Evolutionary conservation across 345 rosid species (phyloP), one percentile per base, ranked within the genome.

Genomic region (Heritiera littoralis): DNA sequence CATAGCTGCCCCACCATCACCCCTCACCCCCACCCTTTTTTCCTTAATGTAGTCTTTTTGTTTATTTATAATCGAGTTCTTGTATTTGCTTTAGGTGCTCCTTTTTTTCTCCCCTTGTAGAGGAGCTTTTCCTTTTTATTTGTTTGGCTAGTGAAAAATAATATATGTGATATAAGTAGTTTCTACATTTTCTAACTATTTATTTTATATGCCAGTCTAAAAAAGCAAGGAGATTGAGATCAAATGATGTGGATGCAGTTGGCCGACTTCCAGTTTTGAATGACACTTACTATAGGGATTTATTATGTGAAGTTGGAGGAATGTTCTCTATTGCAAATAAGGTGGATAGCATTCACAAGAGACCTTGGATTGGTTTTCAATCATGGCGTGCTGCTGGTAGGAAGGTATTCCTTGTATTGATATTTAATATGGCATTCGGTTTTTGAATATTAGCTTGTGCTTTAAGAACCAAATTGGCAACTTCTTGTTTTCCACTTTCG

Each of bases 281-380:
- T 81, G 88, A 86, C 74, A 86, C 91, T 56, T 83, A 83, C 82
- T 93, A 89, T 77, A 85, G 85, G 80, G 85, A 93, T 83, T 67
- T 89, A 78, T 90, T 94, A 23, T 94, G 99, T 80, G 99, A 97
- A 85, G 83, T 90, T 72, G 99, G 99, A 80, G 99, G 99, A 85
- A 90, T 97, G 98, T 90, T 97, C 85, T 85, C 98, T 45, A 85
- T 97, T 74, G 99, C 99, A 79, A 90, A 89, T 73, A 89, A 77
- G 90, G 94, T 97, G 79, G 99, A 97, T 84, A 86, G 86, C 84
- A 87, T 94, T 86, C 99, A 97, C 86, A 86, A 75, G 81, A 92
- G 98, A 86, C 99, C 99, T 76, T 97, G 99, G 99, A 97, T 97
- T 82, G 99, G 99, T 69, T 96, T 96, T 85, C 99, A 96, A 79